These are phyloP conservation scores for Venturia effusa DNA, from an alignment of 2,329 filamentous ascomycete genomes.

Conservation along the genomic window DNA sequence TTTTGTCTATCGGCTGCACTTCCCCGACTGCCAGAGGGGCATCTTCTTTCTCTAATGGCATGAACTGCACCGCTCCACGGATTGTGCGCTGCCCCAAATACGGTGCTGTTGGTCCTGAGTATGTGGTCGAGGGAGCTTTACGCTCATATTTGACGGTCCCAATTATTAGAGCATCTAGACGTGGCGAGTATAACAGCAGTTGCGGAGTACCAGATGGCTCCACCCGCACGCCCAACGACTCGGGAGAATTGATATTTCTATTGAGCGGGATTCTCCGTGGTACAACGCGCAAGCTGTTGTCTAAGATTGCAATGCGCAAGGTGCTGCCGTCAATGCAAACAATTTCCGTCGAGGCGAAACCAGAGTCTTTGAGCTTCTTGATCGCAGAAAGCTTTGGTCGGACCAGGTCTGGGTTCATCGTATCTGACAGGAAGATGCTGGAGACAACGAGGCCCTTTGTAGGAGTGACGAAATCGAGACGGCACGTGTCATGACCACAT, in stretches of 20 bases:
- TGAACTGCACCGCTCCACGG: slow-evolving; percentile 3
- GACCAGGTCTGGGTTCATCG: slow-evolving; percentile 15
- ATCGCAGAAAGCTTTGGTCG: slow-evolving; percentile 1
- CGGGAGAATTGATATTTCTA: neutral
- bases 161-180: slow-evolving; percentile 38
- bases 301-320: neutral
- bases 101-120: slow-evolving; percentile 16
- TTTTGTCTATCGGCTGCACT: slow-evolving; percentile 15
- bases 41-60: slow-evolving; percentile 2
- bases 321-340: neutral
- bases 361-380: neutral
- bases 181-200: slow-evolving; percentile 33
- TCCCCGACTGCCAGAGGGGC: slow-evolving; percentile 13
- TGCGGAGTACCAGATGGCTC: slow-evolving; percentile 25
- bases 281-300: neutral
- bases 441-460: slow-evolving; percentile 18
- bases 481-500: slow-evolving; percentile 29
- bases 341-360: neutral
- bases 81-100: slow-evolving; percentile 16
- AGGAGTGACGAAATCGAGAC: slow-evolving; percentile 15
- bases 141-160: slow-evolving; percentile 30
- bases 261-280: neutral
- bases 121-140: slow-evolving; percentile 16
- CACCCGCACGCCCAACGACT: neutral
- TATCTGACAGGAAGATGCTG: slow-evolving; percentile 28